Percentiles rank a stretch among this genome's conserved stretches.
phyloP scores from a whole-genome alignment of 1,139 yeast genomes.

The Eremothecium gossypii region DNA sequence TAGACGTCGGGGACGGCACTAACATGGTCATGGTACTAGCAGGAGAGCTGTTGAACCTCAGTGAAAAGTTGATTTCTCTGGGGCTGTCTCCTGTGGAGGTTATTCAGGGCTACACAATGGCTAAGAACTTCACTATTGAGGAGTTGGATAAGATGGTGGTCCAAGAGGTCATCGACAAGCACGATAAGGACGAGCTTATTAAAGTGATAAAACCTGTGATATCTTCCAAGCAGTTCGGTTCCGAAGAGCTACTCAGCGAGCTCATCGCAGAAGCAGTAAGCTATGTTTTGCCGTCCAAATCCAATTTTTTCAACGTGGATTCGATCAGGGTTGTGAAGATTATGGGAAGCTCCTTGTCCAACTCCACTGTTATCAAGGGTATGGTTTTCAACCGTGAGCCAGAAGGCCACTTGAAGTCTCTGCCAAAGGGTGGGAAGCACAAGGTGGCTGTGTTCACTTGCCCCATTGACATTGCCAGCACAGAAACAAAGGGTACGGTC shows the following conservation, averaged over 20 bases:
- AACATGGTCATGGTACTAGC: conserved; percentile 69
- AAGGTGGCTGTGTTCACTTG: conserved; percentile 91
- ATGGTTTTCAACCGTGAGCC: conserved; percentile 98
- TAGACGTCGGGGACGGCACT: conserved; percentile 77
- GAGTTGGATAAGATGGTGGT: conserved; percentile 60
- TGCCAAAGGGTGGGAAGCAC: conserved; percentile 41
- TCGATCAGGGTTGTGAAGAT: conserved; percentile 90
- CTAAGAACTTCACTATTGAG: conserved; percentile 61
- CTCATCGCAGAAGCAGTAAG: conserved; percentile 84
- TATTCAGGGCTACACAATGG: conserved; percentile 80
- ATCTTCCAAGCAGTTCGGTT: conserved; percentile 89
- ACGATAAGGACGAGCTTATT: conserved; percentile 47
- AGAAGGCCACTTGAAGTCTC: conserved; percentile 73
- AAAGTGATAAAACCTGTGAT: conserved; percentile 82
- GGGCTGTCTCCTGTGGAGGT: conserved; percentile 89
- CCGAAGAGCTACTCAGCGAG: conserved; percentile 65
- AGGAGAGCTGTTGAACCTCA: conserved; percentile 79
- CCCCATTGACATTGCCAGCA: conserved; percentile 87
- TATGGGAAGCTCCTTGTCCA: conserved; percentile 77
- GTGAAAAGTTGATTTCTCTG: conserved; percentile 72
- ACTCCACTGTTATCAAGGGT: conserved; percentile 80
- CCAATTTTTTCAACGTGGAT: conserved; percentile 70
- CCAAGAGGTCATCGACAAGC: conserved; percentile 52
- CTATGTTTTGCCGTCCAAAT: conserved; percentile 58
- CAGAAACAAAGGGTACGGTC: conserved; percentile 97